Evolutionary conservation across 2,329 filamentous ascomycete species (phyloP), one percentile per base, ranked within the genome.

Genomic region (Trichothecium roseum): DNA sequence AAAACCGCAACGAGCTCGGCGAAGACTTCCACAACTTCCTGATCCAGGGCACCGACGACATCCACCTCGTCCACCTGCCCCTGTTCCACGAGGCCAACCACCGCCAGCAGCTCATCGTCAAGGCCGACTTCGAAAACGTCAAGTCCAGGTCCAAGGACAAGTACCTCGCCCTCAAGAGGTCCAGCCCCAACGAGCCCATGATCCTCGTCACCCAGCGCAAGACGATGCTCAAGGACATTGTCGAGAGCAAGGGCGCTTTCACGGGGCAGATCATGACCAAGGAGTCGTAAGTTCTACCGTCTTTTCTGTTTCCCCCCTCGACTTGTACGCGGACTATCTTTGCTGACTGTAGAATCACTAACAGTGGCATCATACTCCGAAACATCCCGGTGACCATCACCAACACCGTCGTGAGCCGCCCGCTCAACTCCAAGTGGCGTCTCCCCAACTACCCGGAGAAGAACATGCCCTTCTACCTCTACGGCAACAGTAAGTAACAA

Each of bases 381-480:
- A 38, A 52, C 1, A 45, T 56, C 4, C 40, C 36, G 1, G 42
- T 57, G 1, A 39, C 28, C 0, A 18, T 59, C 9, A 41, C 40
- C 1, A 42, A 42, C 1, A 42, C 46, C 4, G 37, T 57, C 9
- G 55, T 55, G 6, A 54, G 51, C 30, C 55, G 59, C 4, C 55
- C 59, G 0, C 46, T 64, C 1, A 59, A 56, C 41, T 55, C 54
- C 2, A 46, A 45, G 4, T 48, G 51, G 28, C 58, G 56, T 1
- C 52, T 57, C 5, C 34, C 40, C 1, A 35, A 47, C 1, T 66
- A 64, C 15, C 64, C 63, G 0, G 10, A 37, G 0, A 42, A 46
- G 1, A 55, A 49, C 41, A 62, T 61, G 55, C 62, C 62, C 0
- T 66, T 66, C 36, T 66, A 64, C 22, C 50, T 66, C n/a, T 66